These are phyloP conservation scores for Phoma sp. DNA, from an alignment of 2,329 filamentous ascomycete genomes.

Conservation along the genomic window DNA sequence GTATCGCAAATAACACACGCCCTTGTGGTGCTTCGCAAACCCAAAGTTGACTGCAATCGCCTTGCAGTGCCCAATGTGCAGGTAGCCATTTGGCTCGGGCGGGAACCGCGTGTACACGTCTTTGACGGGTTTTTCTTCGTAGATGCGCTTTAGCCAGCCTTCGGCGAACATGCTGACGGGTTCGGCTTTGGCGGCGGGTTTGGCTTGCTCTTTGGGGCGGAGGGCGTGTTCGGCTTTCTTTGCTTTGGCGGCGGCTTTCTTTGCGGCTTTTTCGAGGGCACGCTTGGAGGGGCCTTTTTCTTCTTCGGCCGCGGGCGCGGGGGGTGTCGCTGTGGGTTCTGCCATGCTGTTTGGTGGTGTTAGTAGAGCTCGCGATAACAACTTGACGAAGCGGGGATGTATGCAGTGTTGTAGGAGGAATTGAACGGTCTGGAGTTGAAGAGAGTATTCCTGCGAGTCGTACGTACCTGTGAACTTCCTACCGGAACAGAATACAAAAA, in stretches of 20 bases:
- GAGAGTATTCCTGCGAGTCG: background rate
- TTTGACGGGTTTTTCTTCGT: conserved; percentile 57
- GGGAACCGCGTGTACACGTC: conserved; percentile 59
- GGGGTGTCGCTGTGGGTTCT: conserved; percentile 30
- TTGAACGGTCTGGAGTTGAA: background rate
- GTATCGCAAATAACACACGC: conserved; percentile 78
- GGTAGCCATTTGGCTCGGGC: conserved; percentile 82
- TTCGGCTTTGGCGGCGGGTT: conserved; percentile 35
- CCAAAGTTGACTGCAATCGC: conserved; percentile 97
- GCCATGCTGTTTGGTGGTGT: conserved; percentile 28
- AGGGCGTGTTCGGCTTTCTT: conserved; percentile 54
- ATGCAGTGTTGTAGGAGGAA: background rate
- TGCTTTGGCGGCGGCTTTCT: conserved; percentile 56
- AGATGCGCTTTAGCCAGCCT: conserved; percentile 59
- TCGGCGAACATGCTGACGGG: conserved; percentile 55
- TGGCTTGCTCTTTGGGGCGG: conserved; percentile 50
- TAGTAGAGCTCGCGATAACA: conserved; percentile 9
- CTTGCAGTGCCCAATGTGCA: conserved; percentile 94
- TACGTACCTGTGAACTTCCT: background rate
- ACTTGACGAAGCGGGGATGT: background rate
- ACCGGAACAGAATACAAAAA: background rate
- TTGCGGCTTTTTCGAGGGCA: conserved; percentile 58
- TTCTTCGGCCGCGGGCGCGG: conserved; percentile 28
- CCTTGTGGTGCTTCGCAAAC: conserved; percentile 84
- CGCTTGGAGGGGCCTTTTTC: conserved; percentile 56